Conservation (phyloP, 2,329 filamentous ascomycete species). For the Botrytis galanthina region DNA sequence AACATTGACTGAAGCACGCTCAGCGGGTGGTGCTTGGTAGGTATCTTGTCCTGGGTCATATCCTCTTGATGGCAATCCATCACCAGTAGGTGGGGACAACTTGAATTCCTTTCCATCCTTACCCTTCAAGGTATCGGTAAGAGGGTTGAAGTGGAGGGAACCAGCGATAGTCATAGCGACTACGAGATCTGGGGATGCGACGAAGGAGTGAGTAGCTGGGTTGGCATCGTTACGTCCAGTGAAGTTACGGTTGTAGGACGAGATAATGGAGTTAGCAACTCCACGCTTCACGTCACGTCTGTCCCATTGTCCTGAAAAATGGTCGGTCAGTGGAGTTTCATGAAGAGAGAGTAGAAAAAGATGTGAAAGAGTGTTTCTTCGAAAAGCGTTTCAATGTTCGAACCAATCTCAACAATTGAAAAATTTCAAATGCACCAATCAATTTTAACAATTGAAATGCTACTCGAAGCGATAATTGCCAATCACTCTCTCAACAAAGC, state of each 20-base stretch:
- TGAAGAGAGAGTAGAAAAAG: not conserved
- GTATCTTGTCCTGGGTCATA: constrained; percentile 92
- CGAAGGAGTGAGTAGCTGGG: constrained; percentile 90
- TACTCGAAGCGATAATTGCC: not conserved
- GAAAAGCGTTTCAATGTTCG: not conserved
- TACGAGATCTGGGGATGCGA: constrained; percentile 85
- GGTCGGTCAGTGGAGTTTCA: constrained; percentile 1
- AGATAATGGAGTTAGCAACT: constrained; percentile 92
- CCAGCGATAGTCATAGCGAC: constrained; percentile 84
- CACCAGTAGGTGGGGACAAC: constrained; percentile 75
- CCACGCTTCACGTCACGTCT: constrained; percentile 92
- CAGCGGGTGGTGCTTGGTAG: constrained; percentile 88
- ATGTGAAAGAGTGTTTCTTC: not conserved
- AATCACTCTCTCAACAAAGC: not conserved
- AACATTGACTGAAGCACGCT: constrained; percentile 71
- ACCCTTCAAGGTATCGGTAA: constrained; percentile 88
- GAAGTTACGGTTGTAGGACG: constrained; percentile 99
- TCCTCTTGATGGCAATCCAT: constrained; percentile 74
- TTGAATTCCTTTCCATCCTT: constrained; percentile 96
- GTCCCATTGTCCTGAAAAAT: constrained; percentile 76
- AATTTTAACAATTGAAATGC: not conserved
- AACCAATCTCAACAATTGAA: not conserved
- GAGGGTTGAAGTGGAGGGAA: constrained; percentile 87
- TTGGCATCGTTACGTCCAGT: constrained; percentile 96
- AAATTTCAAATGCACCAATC: not conserved